Evolutionary conservation across 1,139 yeast genomes (phyloP).

Genomic region (Pichia sp.): DNA sequence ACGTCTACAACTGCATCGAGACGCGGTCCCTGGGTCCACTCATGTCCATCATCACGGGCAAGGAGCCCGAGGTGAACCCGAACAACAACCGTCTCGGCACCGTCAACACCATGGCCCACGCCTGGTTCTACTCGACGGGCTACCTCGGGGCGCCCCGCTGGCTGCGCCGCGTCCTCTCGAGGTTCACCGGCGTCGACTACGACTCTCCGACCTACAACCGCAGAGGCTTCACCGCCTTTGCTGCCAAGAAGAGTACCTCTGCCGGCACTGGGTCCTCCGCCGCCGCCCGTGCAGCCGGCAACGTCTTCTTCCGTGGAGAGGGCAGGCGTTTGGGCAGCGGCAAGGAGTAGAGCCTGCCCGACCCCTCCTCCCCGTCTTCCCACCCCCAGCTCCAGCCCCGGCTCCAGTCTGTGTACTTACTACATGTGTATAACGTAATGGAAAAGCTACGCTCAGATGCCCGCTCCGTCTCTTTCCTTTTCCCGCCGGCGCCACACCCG

Average conservation of each 20-base stretch:
- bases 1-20: slow-evolving; percentile 56
- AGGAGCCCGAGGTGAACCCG: slow-evolving; percentile 20
- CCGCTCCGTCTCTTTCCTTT: too few relatives aligned
- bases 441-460: too few relatives aligned
- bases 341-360: background rate
- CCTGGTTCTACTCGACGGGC: slow-evolving; percentile 35
- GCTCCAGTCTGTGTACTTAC: background rate
- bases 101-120: slow-evolving; percentile 26
- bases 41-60: slow-evolving; percentile 29
- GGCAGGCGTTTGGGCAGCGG: slow-evolving; percentile 11
- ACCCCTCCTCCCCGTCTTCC: background rate
- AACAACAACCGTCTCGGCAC: slow-evolving; percentile 35
- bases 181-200: slow-evolving; percentile 31
- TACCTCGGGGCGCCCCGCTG: slow-evolving; percentile 36
- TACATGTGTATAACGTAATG: background rate
- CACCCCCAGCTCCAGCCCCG: too few relatives aligned
- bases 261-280: background rate
- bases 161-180: slow-evolving; percentile 26
- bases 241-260: background rate
- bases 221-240: slow-evolving; percentile 21
- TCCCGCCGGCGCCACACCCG: too few relatives aligned
- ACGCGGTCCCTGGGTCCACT: slow-evolving; percentile 51
- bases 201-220: slow-evolving; percentile 28
- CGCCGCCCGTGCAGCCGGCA: background rate
- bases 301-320: slow-evolving; percentile 8